phyloP scores from a whole-genome alignment of 1,139 yeast genomes.

The Yamadazyma atlantica region DNA sequence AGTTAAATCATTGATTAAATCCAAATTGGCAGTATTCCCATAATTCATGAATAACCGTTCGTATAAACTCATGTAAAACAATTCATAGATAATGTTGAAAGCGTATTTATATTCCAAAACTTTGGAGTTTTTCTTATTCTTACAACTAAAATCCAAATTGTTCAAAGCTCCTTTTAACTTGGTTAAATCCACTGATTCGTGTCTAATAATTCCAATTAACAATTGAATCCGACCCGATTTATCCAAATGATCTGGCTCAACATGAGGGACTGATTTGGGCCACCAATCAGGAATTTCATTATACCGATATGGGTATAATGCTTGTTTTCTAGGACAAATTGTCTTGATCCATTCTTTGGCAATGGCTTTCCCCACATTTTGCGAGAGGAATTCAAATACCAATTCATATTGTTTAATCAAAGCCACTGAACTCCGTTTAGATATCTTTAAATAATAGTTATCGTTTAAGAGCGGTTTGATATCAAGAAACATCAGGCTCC shows the following conservation, averaged over 20 bases:
- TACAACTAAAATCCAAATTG: conserved; percentile 6
- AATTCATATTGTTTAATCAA: conserved; percentile 16
- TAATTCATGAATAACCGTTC: conserved; percentile 24
- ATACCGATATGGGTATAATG: conserved; percentile 62
- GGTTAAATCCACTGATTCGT: conserved; percentile 22
- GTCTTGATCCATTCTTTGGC: conserved; percentile 69
- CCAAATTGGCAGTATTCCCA: conserved; percentile 8
- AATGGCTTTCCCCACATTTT: conserved; percentile 56
- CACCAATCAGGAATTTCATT: conserved; percentile 65
- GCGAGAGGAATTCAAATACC: conserved; percentile 28
- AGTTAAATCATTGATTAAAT: conserved; percentile 10
- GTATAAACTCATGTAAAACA: conserved; percentile 28
- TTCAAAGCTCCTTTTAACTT: conserved; percentile 19
- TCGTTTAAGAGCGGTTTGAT: conserved; percentile 12
- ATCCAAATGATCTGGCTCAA: conserved; percentile 72
- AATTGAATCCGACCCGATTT: conserved; percentile 55
- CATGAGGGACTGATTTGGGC: conserved; percentile 60
- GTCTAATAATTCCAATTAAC: conserved; percentile 42
- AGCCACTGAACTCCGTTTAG: background rate
- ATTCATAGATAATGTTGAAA: conserved; percentile 19
- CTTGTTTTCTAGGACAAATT: conserved; percentile 68
- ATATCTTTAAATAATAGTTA: conserved; percentile 5
- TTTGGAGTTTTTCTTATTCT: conserved; percentile 4
- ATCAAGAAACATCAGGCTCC: conserved; percentile 13
- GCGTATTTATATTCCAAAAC: conserved; percentile 8